Percentiles rank a stretch among this genome's conserved stretches.
These are phyloP conservation scores for Alternaria burnsii DNA, from an alignment of 2,329 filamentous ascomycete species.

Conservation along the genomic window DNA sequence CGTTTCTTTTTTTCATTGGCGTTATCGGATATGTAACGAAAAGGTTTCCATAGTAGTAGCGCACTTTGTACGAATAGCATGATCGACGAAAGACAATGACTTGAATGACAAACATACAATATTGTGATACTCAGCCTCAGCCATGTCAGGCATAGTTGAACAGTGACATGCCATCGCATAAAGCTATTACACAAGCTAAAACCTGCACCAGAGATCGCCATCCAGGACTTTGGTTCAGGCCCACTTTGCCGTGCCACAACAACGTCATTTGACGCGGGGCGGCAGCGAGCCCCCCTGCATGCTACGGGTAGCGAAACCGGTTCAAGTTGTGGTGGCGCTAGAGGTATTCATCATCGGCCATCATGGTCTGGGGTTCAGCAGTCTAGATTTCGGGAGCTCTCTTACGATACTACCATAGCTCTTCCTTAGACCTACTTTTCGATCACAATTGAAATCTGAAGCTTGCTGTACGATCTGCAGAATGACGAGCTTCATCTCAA, in stretches of 20 bases:
- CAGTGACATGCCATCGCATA: not conserved
- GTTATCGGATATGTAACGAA: conserved; percentile 3
- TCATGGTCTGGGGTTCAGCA: conserved; percentile 17
- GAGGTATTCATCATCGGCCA: conserved; percentile 26
- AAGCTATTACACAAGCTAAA: not conserved
- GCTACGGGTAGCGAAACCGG: conserved; percentile 33
- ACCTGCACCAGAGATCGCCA: conserved; percentile 15
- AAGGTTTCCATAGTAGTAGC: not conserved
- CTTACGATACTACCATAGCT: not conserved
- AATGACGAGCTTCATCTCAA: conserved; percentile 47
- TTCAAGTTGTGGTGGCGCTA: conserved; percentile 33
- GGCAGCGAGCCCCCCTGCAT: conserved; percentile 21
- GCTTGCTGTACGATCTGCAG: not conserved
- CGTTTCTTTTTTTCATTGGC: not conserved
- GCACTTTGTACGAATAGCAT: conserved; percentile 15
- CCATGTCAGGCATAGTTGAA: not conserved
- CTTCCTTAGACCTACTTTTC: not conserved
- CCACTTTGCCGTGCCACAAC: conserved; percentile 26
- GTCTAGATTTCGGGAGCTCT: conserved; percentile 8
- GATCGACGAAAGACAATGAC: not conserved
- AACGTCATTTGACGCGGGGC: conserved; percentile 40
- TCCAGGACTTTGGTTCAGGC: conserved; percentile 9
- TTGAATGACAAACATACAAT: not conserved
- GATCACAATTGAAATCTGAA: not conserved
- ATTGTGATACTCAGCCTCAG: not conserved